phyloP scores from a whole-genome alignment of 257 asterid genomes.

The Forsythia viridissima region DNA sequence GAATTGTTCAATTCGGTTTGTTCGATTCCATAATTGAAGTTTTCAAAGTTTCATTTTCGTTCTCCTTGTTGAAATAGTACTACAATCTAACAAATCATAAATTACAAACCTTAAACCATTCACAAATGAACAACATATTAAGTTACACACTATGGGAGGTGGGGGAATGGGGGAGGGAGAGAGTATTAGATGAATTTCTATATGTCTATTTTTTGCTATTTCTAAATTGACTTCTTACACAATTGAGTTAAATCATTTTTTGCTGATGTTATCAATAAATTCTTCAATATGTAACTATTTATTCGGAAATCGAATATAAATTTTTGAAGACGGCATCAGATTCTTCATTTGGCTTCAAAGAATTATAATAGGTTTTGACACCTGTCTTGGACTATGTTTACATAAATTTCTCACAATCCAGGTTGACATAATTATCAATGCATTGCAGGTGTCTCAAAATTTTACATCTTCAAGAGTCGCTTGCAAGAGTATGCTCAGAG shows the following conservation, averaged over 20 bases:
- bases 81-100: too few relatives aligned
- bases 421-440: constrained; percentile 9
- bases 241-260: not conserved
- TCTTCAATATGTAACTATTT: not conserved
- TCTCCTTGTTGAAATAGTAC: too few relatives aligned
- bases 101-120: too few relatives aligned
- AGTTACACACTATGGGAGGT: too few relatives aligned
- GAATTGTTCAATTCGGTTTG: too few relatives aligned
- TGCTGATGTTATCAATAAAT: not conserved
- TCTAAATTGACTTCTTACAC: not conserved
- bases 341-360: constrained; percentile 11
- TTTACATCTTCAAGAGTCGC: constrained; percentile 90
- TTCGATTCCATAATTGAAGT: too few relatives aligned
- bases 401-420: not conserved
- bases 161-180: not conserved
- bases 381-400: not conserved
- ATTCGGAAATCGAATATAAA: not conserved
- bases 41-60: too few relatives aligned
- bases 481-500: constrained; percentile 94
- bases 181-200: not conserved
- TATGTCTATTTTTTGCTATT: not conserved
- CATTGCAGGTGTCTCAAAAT: constrained; percentile 67
- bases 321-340: not conserved
- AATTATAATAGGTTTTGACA: not conserved
- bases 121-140: too few relatives aligned